phyloP scores from a whole-genome alignment of 257 asterid genomes.

The Dorcoceras hygrometricum region DNA sequence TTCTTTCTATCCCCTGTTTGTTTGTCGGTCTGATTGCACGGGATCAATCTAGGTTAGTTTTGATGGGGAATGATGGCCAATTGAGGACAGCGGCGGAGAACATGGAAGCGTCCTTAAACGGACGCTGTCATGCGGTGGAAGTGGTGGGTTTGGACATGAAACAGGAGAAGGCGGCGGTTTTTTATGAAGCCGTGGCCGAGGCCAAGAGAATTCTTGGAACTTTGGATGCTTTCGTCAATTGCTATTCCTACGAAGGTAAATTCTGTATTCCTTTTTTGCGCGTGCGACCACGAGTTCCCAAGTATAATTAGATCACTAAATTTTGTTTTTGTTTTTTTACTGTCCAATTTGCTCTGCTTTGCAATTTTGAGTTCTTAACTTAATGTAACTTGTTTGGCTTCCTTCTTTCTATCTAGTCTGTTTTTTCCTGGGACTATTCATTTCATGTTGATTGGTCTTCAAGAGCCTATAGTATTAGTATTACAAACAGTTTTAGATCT shows the following conservation, averaged over 20 bases:
- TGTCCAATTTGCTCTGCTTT: too few relatives aligned
- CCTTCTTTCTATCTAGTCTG: background rate
- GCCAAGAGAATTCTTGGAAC: conserved; percentile 51
- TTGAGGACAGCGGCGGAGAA: conserved; percentile 51
- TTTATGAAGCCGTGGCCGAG: conserved; percentile 61
- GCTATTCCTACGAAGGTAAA: conserved; percentile 82
- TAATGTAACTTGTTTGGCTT: background rate
- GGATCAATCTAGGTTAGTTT: conserved; percentile 49
- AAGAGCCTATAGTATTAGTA: background rate
- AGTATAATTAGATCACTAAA: too few relatives aligned
- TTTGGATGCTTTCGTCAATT: conserved; percentile 75
- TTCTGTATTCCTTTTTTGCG: background rate
- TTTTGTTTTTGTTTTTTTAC: too few relatives aligned
- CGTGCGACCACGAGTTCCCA: too few relatives aligned
- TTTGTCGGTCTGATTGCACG: background rate
- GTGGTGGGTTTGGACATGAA: conserved; percentile 77
- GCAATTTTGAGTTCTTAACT: too few relatives aligned
- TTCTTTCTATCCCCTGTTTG: background rate
- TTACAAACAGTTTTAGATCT: too few relatives aligned
- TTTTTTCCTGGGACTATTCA: background rate
- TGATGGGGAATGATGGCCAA: conserved; percentile 73
- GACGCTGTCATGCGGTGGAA: conserved; percentile 35
- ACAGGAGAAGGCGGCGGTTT: conserved; percentile 53
- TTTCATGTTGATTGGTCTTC: conserved; percentile 1
- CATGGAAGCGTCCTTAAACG: conserved; percentile 45